Base-by-base conservation (phyloP, 768 basidiomycete genomes). In the Leucocoprinus birnbaumii region DNA sequence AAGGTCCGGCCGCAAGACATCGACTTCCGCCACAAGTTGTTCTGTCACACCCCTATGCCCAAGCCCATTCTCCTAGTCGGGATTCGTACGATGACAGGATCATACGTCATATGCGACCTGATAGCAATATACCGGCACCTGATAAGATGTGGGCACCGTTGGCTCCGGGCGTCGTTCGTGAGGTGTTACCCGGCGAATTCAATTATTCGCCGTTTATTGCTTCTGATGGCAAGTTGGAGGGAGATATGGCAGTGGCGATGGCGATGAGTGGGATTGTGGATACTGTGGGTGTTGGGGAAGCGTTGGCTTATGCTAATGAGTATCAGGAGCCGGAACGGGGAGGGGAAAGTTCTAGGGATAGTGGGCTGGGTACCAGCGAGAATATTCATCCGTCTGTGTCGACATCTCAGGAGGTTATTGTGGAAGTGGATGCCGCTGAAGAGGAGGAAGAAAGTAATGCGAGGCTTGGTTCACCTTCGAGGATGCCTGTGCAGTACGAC, bases 261-360 rank as follows among this genome's bases (percentile, higher is more conserved):
- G 27, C 26, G 10, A 38, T 51, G 54, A 57, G 57, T 19, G 43
- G 61, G 43, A 56, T 40, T 55, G 55, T 49, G 57, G 78, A 81
- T 66, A 76, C 69, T 22, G 79, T 83, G 38, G 84, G 82, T 10
- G 77, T 89, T 7, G 86, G 80, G 8, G 86, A 88, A 57, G 81
- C 83, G 16, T 72, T 91, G 34, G 78, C 77, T 2, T 78, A 79
- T 61, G 71, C 78, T 55, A 70, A 71, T 26, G 54, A 49, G 19
- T 51, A 53, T 57, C 60, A 59, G 25, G 61, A 48, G 22, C 60
- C 58, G 25, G 60, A 48, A 22, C 3, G 37, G 19, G 46, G 27
- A 18, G 27, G 18, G 18, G 31, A 43, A 14, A 42, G 47, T 18
- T 64, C 67, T 51, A 62, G 59, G 43, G 79, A 80, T 54, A 80